Conservation (phyloP, 2,329 filamentous ascomycete genomes). For the Talaromyces marneffei region DNA sequence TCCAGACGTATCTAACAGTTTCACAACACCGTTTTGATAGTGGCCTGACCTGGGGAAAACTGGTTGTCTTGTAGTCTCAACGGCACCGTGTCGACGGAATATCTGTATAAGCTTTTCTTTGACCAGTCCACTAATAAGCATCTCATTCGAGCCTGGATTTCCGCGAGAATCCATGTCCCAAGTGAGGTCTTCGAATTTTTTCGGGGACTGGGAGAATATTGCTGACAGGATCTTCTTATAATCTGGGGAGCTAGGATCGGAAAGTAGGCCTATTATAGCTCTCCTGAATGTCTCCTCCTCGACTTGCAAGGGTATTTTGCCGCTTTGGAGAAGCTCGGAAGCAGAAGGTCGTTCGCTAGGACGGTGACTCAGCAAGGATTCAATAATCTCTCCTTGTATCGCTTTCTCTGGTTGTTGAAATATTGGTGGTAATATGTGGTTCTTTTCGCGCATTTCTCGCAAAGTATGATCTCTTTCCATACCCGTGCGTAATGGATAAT, state of each 20-base stretch:
- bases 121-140: slow-evolving; percentile 66
- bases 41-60: slow-evolving; percentile 78
- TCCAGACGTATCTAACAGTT: slow-evolving; percentile 74
- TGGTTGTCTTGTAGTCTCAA: slow-evolving; percentile 68
- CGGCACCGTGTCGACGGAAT: slow-evolving; percentile 82
- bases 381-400: slow-evolving; percentile 69
- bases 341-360: slow-evolving; percentile 79
- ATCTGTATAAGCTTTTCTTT: slow-evolving; percentile 69
- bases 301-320: slow-evolving; percentile 82
- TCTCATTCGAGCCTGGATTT: slow-evolving; percentile 44
- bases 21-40: slow-evolving; percentile 69
- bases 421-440: slow-evolving; percentile 64
- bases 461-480: slow-evolving; percentile 64
- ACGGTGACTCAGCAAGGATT: slow-evolving; percentile 72
- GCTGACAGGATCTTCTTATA: slow-evolving; percentile 85
- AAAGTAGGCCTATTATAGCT: slow-evolving; percentile 67
- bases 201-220: slow-evolving; percentile 69
- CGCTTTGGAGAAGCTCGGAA: slow-evolving; percentile 73
- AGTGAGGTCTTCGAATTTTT: slow-evolving; percentile 72
- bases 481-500: slow-evolving; percentile 54
- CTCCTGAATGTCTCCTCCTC: slow-evolving; percentile 86
- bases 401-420: slow-evolving; percentile 65
- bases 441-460: slow-evolving; percentile 60
- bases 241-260: slow-evolving; percentile 77
- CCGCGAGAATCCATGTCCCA: slow-evolving; percentile 64